Evolutionary conservation across 2,329 filamentous ascomycete genomes (phyloP), one percentile per base, ranked within the genome.

Genomic region (Xylaria sp.): DNA sequence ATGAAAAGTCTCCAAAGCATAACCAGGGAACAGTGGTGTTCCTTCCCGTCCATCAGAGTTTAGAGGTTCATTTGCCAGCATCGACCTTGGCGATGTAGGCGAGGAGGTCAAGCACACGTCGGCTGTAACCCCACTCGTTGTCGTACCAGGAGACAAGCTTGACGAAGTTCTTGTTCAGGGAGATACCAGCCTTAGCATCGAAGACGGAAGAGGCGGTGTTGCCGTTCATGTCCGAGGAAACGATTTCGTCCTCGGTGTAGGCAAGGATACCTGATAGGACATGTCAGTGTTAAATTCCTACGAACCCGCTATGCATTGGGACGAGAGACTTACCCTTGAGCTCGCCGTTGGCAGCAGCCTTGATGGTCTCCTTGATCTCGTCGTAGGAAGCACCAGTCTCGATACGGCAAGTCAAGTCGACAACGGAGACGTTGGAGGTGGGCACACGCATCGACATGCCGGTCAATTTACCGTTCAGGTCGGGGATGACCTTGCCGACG

Each of bases 401-500:
- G 77, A 97, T 87, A 79, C 95, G 94, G 89, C 85, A 90, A 79
- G 96, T 99, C 82, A 99, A 86, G 85, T 99, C 96, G 80, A 99
- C 96, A 83, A 98, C 96, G 78, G 96, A 99, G 83, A 99, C 96
- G 89, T 99, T 98, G 88, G 93, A 85, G 77, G 96, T 98, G 77
- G 96, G 96, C 68, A 99, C 95, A 92, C 96, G 96, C 92, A 99
- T 96, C 80, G 96, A 89, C 96, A 99, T 98, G 87, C 96, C 96
- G 75, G 96, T 99, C 76, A 98, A 93, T 91, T 99, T 99, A 90
- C 96, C 96, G 87, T 98, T 98, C 76, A 99, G 91, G 77, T 89
- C 86, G 78, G 96, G 96, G 80, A 98, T 98, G 87, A 98, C 96
- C 92, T 99, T 99, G 87, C 96, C 96, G 86, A 99, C 96, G 81